Evolutionary conservation across 441 rosid species (phyloP).

Genomic region (Arabidopsis lyrata): DNA sequence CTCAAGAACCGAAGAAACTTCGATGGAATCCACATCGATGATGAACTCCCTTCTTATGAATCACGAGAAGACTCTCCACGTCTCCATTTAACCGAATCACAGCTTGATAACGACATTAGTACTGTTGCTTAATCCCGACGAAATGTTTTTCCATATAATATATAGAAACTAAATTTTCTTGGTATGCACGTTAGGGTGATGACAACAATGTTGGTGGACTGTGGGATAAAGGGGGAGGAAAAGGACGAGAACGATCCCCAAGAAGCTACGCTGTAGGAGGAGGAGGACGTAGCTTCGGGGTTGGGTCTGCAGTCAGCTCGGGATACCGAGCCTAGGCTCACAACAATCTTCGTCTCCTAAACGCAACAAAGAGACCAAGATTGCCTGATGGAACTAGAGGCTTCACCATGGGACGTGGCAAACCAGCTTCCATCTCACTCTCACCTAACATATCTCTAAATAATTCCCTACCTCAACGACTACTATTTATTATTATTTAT

Average conservation of each 20-base stretch:
- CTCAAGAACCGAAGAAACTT: slow-evolving; percentile 74
- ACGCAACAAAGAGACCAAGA: slow-evolving; percentile 66
- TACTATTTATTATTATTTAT: slow-evolving; percentile 6
- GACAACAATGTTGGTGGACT: slow-evolving; percentile 54
- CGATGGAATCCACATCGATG: slow-evolving; percentile 68
- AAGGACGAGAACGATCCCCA: slow-evolving; percentile 63
- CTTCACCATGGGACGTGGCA: slow-evolving; percentile 93
- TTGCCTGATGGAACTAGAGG: slow-evolving; percentile 96
- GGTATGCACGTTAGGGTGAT: slow-evolving; percentile 52
- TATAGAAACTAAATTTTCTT: not conserved
- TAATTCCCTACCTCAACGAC: slow-evolving; percentile 5
- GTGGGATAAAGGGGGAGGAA: slow-evolving; percentile 66
- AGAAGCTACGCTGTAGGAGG: slow-evolving; percentile 58
- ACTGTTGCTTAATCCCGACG: not conserved
- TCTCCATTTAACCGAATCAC: slow-evolving; percentile 51
- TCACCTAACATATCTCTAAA: slow-evolving; percentile 33
- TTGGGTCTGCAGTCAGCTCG: slow-evolving; percentile 44
- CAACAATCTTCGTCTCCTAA: slow-evolving; percentile 56
- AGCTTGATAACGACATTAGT: slow-evolving; percentile 59
- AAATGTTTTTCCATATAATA: not conserved
- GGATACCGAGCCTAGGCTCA: slow-evolving; percentile 49
- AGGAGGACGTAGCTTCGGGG: slow-evolving; percentile 59
- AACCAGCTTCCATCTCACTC: slow-evolving; percentile 48
- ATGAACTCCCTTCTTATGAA: slow-evolving; percentile 52
- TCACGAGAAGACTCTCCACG: slow-evolving; percentile 57